phyloP scores from a whole-genome alignment of 1,139 yeast species.

The Blastobotrys apis region DNA sequence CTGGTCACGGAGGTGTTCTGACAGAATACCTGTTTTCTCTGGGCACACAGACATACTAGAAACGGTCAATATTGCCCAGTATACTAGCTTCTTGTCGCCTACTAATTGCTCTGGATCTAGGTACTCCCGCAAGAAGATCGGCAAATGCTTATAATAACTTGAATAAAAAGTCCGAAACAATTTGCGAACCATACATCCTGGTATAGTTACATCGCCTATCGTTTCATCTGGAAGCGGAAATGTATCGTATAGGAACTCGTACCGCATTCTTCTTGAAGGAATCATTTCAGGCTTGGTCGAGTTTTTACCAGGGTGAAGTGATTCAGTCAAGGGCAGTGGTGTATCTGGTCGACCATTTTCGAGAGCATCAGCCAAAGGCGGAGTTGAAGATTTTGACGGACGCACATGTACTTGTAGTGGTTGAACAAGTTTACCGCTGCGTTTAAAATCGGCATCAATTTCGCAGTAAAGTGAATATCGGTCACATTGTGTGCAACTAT shows the following conservation, averaged over 20 bases:
- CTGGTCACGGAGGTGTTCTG: background rate
- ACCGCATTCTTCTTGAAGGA: background rate
- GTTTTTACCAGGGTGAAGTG: background rate
- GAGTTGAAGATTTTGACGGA: no score
- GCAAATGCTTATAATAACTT: slow-evolving; percentile 18
- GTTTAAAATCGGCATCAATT: slow-evolving; percentile 17
- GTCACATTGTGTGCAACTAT: slow-evolving; percentile 22
- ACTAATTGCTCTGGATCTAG: slow-evolving; percentile 17
- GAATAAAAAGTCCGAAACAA: slow-evolving; percentile 17
- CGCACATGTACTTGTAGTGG: background rate
- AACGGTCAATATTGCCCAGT: slow-evolving; percentile 24
- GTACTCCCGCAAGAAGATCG: slow-evolving; percentile 18
- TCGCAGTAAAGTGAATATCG: slow-evolving; percentile 19
- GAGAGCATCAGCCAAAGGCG: background rate
- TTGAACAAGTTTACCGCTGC: slow-evolving; percentile 1
- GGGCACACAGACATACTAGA: slow-evolving; percentile 14
- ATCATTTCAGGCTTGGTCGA: background rate
- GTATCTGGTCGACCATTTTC: background rate
- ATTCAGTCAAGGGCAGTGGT: background rate
- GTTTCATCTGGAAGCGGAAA: background rate
- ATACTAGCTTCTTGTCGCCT: slow-evolving; percentile 14
- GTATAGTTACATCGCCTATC: slow-evolving; percentile 8
- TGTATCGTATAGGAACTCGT: slow-evolving; percentile 5
- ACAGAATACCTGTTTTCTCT: background rate
- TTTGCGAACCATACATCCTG: slow-evolving; percentile 13